Conservation (phyloP, 1,139 yeast genomes). For the Yamadazyma blattariae region DNA sequence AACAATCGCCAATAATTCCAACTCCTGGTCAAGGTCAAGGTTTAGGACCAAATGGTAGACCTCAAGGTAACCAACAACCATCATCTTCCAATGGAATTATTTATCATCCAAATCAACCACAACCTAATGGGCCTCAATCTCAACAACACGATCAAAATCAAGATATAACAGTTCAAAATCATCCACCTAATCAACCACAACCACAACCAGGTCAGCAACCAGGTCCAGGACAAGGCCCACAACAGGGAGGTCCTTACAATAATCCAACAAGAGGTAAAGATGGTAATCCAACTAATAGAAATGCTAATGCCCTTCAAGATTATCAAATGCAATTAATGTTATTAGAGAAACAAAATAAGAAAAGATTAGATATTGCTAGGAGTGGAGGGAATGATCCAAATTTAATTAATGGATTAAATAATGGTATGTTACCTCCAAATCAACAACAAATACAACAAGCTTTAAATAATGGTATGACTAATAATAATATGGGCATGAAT, state of each 20-base stretch:
- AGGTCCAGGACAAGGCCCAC: background rate
- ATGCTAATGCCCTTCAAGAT: constrained; percentile 56
- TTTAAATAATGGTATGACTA: constrained; percentile 7
- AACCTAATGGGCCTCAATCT: background rate
- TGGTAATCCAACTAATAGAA: constrained; percentile 16
- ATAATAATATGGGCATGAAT: constrained; percentile 2
- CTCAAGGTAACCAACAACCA: background rate
- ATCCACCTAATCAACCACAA: constrained; percentile 2
- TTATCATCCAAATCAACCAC: constrained; percentile 8
- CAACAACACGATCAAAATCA: background rate
- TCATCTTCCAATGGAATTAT: constrained; percentile 6
- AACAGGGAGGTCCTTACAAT: no score
- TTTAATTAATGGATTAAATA: constrained; percentile 14
- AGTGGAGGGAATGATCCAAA: constrained; percentile 25
- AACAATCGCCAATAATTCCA: background rate
- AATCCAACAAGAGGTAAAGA: no score
- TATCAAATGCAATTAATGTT: constrained; percentile 75
- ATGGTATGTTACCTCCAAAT: constrained; percentile 23
- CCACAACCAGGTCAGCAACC: background rate
- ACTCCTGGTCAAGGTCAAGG: background rate
- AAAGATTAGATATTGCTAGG: constrained; percentile 53
- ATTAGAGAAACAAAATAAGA: constrained; percentile 69
- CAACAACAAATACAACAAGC: constrained; percentile 17
- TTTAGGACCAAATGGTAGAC: background rate
- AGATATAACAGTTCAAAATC: background rate